Percentiles rank a stretch among this genome's conserved stretches.
phyloP scores from a whole-genome alignment of 371 early-diverging fungal genomes.

The Neoconidiobolus thromboides region DNA sequence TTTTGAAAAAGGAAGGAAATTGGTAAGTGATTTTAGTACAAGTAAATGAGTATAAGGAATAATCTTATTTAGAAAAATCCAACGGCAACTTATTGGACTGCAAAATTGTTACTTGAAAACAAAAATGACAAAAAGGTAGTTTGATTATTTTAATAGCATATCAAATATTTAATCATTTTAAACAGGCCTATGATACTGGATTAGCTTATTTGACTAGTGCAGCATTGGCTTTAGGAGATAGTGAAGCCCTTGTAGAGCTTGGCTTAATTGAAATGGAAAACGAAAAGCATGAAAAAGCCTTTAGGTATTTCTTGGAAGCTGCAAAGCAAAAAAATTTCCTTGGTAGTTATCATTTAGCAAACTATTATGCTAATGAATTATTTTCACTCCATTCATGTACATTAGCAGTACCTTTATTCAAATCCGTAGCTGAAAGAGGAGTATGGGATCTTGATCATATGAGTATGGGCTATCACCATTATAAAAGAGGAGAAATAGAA shows the following conservation, averaged over 20 bases:
- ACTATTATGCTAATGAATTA: background rate
- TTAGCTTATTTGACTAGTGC: conserved; percentile 7
- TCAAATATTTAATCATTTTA: background rate
- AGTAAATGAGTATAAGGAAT: no score
- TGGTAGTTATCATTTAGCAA: background rate
- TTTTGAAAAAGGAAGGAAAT: conserved; percentile 45
- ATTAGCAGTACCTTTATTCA: conserved; percentile 21
- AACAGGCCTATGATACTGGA: no score
- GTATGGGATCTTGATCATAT: conserved; percentile 60
- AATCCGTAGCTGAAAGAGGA: conserved; percentile 61
- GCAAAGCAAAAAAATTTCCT: conserved; percentile 8
- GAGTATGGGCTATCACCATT: conserved; percentile 28
- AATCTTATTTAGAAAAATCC: no score
- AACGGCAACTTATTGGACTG: background rate
- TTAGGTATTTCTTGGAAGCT: conserved; percentile 17
- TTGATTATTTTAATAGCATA: background rate
- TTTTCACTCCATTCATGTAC: background rate
- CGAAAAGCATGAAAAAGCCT: background rate
- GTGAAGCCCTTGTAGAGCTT: background rate
- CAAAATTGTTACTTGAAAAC: background rate
- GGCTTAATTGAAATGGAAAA: background rate
- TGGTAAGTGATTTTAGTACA: conserved; percentile 11
- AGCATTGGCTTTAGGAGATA: conserved; percentile 32
- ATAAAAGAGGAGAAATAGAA: conserved; percentile 39
- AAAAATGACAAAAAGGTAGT: background rate